A percentile compares a stretch with the other conserved stretches of the same genome.
Evolutionary conservation across 306 rosid genomes (phyloP).

Genomic region (Dalbergia oliveri): DNA sequence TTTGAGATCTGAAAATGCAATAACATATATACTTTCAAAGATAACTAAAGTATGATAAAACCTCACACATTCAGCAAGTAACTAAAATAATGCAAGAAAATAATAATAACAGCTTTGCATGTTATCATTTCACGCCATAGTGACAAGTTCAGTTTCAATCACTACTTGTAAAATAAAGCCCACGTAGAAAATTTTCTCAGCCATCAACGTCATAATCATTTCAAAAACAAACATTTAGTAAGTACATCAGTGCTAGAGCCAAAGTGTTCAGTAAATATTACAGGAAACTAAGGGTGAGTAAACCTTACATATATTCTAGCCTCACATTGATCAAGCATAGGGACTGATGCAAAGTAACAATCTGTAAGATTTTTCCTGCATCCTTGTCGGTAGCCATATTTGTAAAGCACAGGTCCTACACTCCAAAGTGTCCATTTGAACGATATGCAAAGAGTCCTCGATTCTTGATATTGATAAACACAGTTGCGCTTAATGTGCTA

Average conservation of each 20-base stretch:
- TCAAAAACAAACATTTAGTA: neutral
- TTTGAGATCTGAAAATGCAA: slow-evolving; percentile 68
- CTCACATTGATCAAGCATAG: slow-evolving; percentile 84
- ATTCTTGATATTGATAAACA: slow-evolving; percentile 62
- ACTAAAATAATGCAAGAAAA: too few species aligned
- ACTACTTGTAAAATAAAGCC: neutral
- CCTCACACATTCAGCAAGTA: too few species aligned
- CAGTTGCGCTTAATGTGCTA: slow-evolving; percentile 62
- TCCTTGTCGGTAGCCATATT: slow-evolving; percentile 73
- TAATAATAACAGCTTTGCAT: too few species aligned
- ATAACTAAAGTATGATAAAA: neutral
- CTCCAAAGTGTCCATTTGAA: slow-evolving; percentile 67
- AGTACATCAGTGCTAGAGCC: neutral
- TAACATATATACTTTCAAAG: slow-evolving; percentile 21
- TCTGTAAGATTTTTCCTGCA: slow-evolving; percentile 64
- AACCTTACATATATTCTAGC: slow-evolving; percentile 77
- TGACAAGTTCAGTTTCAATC: too few species aligned
- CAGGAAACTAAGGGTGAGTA: slow-evolving; percentile 35
- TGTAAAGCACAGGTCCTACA: slow-evolving; percentile 74
- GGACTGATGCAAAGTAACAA: slow-evolving; percentile 71
- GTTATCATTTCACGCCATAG: too few species aligned
- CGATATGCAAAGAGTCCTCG: slow-evolving; percentile 72
- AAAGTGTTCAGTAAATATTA: neutral
- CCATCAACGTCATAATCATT: neutral
- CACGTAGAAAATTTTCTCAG: neutral